Conservation (phyloP, 2,329 filamentous ascomycete species). For the Fonsecaea pedrosoi region DNA sequence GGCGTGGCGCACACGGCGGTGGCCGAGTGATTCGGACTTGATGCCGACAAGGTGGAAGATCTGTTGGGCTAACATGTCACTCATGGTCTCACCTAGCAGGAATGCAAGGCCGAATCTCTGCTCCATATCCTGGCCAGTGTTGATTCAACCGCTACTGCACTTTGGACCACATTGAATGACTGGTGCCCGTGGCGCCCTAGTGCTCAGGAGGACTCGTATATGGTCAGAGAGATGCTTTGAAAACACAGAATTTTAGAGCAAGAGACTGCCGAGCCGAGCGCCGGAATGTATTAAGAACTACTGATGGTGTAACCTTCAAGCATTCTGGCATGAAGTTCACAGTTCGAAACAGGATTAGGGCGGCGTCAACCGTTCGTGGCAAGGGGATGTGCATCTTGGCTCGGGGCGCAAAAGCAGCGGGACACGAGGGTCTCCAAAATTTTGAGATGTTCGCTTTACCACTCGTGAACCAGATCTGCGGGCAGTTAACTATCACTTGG, state of each 20-base stretch:
- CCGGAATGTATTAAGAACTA: too few relatives aligned
- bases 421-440: constrained; percentile 7
- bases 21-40: constrained; percentile 36
- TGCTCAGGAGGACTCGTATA: neutral
- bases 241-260: neutral
- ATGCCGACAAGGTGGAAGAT: constrained; percentile 35
- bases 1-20: constrained; percentile 35
- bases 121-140: constrained; percentile 30
- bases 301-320: neutral
- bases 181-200: neutral
- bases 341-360: neutral
- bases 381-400: neutral
- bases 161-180: constrained; percentile 18
- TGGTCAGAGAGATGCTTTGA: neutral
- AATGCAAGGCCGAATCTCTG: constrained; percentile 25
- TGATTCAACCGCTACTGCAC: constrained; percentile 19
- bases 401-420: neutral
- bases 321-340: neutral
- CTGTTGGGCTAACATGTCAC: constrained; percentile 42
- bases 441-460: neutral
- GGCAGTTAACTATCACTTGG: neutral
- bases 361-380: neutral
- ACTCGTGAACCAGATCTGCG: neutral
- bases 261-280: neutral
- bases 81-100: constrained; percentile 35